Percentiles rank a stretch among this genome's conserved stretches.
phyloP scores from a whole-genome alignment of 192 early-diverging fungal species.

The Coemansia sp. region DNA sequence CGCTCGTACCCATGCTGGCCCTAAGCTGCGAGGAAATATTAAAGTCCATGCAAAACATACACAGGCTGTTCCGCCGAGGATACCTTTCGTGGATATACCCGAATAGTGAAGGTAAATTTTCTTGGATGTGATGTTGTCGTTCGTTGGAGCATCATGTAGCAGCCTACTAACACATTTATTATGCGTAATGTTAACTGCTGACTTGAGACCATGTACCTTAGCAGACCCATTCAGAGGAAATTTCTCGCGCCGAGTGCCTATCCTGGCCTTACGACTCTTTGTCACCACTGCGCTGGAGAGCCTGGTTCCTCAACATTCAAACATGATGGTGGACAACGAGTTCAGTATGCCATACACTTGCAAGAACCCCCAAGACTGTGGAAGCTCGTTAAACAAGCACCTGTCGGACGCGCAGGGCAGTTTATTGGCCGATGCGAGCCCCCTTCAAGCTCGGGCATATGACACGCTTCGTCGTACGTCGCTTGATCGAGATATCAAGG shows the following conservation, averaged over 20 bases:
- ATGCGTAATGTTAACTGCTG: neutral
- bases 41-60: constrained; percentile 14
- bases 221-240: constrained; percentile 19
- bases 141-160: neutral
- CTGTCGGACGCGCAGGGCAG: constrained; percentile 5
- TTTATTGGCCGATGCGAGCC: neutral
- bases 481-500: constrained; percentile 28
- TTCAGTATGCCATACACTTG: constrained; percentile 24
- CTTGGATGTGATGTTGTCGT: too few relatives aligned
- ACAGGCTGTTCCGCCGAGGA: constrained; percentile 24
- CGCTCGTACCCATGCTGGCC: constrained; percentile 29
- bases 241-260: constrained; percentile 25
- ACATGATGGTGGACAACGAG: constrained; percentile 25
- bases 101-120: constrained; percentile 16
- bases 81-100: constrained; percentile 48
- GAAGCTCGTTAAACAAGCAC: neutral
- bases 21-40: constrained; percentile 12
- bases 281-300: constrained; percentile 29
- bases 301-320: constrained; percentile 24
- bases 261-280: constrained; percentile 27
- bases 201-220: neutral
- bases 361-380: neutral
- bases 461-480: constrained; percentile 25
- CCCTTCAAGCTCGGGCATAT: constrained; percentile 21
- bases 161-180: neutral